These are phyloP conservation scores for Sugiyamaella qingdaonensis DNA, from an alignment of 805 yeast species.

Conservation along the genomic window DNA sequence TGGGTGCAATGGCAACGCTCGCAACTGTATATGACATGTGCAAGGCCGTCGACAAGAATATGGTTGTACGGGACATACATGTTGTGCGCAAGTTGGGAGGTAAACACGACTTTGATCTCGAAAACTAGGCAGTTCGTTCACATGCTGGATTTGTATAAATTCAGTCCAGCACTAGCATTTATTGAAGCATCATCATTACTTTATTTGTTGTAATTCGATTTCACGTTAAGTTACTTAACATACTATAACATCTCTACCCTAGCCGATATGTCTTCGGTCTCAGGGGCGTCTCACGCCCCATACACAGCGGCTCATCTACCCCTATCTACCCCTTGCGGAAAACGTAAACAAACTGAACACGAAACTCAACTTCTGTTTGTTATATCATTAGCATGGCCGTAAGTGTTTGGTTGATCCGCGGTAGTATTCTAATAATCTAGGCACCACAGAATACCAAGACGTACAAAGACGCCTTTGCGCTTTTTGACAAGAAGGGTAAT, in stretches of 20 bases:
- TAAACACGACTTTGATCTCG: slow-evolving; percentile 29
- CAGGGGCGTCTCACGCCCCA: too few relatives aligned
- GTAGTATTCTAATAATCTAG: slow-evolving; percentile 7
- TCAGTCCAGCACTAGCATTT: not conserved
- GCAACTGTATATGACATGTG: slow-evolving; percentile 56
- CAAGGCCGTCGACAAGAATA: slow-evolving; percentile 50
- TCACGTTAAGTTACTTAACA: too few relatives aligned
- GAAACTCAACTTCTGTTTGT: not conserved
- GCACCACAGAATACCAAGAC: slow-evolving; percentile 38
- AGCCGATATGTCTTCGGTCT: too few relatives aligned
- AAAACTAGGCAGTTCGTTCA: not conserved
- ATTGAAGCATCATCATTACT: too few relatives aligned
- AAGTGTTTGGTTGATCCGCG: not conserved
- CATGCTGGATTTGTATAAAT: not conserved
- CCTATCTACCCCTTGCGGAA: not conserved
- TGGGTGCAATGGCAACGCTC: slow-evolving; percentile 43
- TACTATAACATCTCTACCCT: too few relatives aligned
- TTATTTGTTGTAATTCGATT: too few relatives aligned
- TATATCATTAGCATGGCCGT: slow-evolving; percentile 1
- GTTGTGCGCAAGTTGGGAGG: slow-evolving; percentile 46
- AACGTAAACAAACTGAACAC: slow-evolving; percentile 8
- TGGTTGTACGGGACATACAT: slow-evolving; percentile 38
- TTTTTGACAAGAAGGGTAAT: slow-evolving; percentile 93
- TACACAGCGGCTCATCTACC: too few relatives aligned
- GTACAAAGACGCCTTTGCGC: slow-evolving; percentile 89